Evolutionary conservation across 148 eudicot species (phyloP).

Genomic region (Vaccinium darrowii): DNA sequence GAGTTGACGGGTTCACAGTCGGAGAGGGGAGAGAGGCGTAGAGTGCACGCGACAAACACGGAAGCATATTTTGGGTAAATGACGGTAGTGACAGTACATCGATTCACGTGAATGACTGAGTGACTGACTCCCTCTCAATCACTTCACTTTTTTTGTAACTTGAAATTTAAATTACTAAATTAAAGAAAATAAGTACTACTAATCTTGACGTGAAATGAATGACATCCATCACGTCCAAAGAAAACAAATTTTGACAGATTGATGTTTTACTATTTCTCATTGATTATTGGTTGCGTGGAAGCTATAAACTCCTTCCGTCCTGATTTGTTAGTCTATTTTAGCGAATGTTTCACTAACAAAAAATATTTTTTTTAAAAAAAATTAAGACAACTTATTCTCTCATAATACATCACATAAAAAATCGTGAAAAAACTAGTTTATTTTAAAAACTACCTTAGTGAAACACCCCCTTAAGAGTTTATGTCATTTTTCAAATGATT

Average conservation of each 20-base stretch:
- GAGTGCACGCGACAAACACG: slow-evolving; percentile 40
- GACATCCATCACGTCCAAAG: slow-evolving; percentile 4
- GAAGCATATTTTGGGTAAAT: slow-evolving; percentile 12
- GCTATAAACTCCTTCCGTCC: not conserved
- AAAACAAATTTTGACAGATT: slow-evolving; percentile 7
- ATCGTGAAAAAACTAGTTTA: no score
- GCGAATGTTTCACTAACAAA: no score
- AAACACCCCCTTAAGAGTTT: no score
- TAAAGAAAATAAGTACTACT: not conserved
- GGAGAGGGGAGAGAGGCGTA: slow-evolving; percentile 6
- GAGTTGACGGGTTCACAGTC: slow-evolving; percentile 13
- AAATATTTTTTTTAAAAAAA: not conserved
- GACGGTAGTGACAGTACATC: not conserved
- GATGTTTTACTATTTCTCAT: slow-evolving; percentile 2
- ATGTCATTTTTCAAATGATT: no score
- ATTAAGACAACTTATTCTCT: not conserved
- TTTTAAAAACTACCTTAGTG: no score
- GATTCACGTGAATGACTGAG: slow-evolving; percentile 8
- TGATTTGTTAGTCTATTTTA: no score
- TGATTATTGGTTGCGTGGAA: not conserved
- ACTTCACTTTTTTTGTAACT: not conserved
- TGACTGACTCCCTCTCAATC: not conserved
- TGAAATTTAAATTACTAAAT: not conserved
- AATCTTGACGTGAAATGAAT: slow-evolving; percentile 13
- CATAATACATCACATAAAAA: no score